Evolutionary conservation across 1,139 yeast species (phyloP).

Genomic region (Lodderomyces parapsilosis): DNA sequence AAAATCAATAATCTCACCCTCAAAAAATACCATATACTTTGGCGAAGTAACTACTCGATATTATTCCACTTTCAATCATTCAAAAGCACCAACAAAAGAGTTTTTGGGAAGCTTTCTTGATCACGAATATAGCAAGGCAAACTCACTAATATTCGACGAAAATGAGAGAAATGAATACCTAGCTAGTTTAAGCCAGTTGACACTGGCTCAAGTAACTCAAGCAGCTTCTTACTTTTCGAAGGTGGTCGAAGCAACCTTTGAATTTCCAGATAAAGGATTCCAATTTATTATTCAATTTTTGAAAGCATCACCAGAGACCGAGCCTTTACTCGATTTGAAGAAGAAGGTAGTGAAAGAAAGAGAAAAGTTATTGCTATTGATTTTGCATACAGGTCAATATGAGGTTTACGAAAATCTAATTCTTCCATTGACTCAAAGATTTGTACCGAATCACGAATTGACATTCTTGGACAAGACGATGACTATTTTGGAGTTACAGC

Average conservation of each 20-base stretch:
- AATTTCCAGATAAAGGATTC: slow-evolving; percentile 7
- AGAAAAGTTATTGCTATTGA: slow-evolving; percentile 1
- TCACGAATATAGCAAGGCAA: slow-evolving; percentile 15
- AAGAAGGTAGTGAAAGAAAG: slow-evolving; percentile 1
- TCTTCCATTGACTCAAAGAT: slow-evolving; percentile 6
- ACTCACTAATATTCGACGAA: slow-evolving; percentile 15
- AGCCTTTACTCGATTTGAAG: background rate
- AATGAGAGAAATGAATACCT: slow-evolving; percentile 15
- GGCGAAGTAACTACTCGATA: background rate
- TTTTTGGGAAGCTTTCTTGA: slow-evolving; percentile 8
- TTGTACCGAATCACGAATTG: background rate
- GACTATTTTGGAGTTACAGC: slow-evolving; percentile 3
- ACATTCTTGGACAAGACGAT: slow-evolving; percentile 2
- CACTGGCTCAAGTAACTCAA: slow-evolving; percentile 15
- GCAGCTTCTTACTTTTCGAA: slow-evolving; percentile 6
- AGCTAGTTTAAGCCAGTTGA: slow-evolving; percentile 7
- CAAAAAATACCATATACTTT: background rate
- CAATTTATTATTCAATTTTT: background rate
- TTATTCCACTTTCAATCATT: slow-evolving; percentile 3
- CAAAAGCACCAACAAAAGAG: slow-evolving; percentile 3
- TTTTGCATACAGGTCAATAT: slow-evolving; percentile 7
- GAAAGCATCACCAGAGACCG: background rate
- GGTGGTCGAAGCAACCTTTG: slow-evolving; percentile 9
- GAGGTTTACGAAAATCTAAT: slow-evolving; percentile 5
- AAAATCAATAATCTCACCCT: background rate